Percentiles rank a stretch among this genome's conserved stretches.
phyloP scores from a whole-genome alignment of 164 flowering plant genomes.

The Vitis labrusca region DNA sequence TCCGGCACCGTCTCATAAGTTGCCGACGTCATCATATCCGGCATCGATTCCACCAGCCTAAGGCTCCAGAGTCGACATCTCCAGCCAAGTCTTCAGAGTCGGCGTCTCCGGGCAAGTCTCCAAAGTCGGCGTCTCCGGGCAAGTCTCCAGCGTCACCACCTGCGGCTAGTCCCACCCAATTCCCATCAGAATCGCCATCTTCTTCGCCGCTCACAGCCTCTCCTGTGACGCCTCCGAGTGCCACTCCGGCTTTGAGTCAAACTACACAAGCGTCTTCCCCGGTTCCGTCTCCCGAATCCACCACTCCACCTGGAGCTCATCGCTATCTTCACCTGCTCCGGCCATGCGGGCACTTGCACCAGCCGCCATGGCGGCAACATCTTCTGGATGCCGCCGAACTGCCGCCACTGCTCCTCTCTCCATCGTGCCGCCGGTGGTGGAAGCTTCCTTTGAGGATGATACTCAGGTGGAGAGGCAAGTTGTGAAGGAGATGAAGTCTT shows the following conservation, averaged over 20 bases:
- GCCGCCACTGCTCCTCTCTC: too few relatives aligned
- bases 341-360: conserved; percentile 1
- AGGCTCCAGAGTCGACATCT: not conserved
- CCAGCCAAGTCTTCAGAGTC: conserved; percentile 1
- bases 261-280: conserved; percentile 7
- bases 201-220: conserved; percentile 1
- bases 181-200: too few relatives aligned
- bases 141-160: too few relatives aligned
- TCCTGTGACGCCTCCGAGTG: conserved; percentile 12
- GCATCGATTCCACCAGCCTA: not conserved
- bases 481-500: too few relatives aligned
- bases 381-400: too few relatives aligned
- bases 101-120: conserved; percentile 18
- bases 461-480: too few relatives aligned
- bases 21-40: conserved; percentile 13
- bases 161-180: too few relatives aligned
- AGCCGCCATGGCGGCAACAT: too few relatives aligned
- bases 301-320: conserved; percentile 4
- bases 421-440: too few relatives aligned
- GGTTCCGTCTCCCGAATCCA: conserved; percentile 3
- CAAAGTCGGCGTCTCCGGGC: conserved; percentile 14
- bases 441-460: too few relatives aligned
- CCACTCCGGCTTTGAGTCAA: conserved; percentile 1
- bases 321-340: conserved; percentile 7
- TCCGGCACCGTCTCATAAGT: conserved; percentile 21